These are phyloP conservation scores for Talaromyces wortmannii DNA, from an alignment of 495 filamentous ascomycete genomes.

Conservation along the genomic window DNA sequence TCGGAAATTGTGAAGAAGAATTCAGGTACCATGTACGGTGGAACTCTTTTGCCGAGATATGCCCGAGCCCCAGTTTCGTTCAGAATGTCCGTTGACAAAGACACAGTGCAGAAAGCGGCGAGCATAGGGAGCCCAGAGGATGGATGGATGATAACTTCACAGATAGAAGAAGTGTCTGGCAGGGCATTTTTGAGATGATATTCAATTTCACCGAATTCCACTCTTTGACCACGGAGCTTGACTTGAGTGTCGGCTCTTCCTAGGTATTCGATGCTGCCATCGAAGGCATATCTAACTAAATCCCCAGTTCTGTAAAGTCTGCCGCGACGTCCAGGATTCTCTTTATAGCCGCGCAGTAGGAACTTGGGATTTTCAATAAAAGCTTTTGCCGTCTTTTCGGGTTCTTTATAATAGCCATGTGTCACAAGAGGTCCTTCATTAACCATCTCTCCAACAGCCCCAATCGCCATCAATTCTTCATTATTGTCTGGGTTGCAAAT, in stretches of 20 bases:
- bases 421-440: conserved; percentile 42
- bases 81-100: not conserved
- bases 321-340: conserved; percentile 10
- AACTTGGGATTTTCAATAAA: conserved; percentile 39
- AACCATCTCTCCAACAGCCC: conserved; percentile 39
- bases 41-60: conserved; percentile 7
- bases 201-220: conserved; percentile 35
- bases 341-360: conserved; percentile 8
- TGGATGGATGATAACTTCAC: not conserved
- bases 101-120: not conserved
- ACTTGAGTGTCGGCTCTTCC: conserved; percentile 39
- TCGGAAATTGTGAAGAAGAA: not conserved
- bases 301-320: conserved; percentile 2
- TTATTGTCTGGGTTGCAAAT: conserved; percentile 36
- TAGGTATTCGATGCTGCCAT: not conserved
- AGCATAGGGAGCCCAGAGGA: not conserved
- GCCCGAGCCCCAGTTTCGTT: not conserved
- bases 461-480: conserved; percentile 33
- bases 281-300: not conserved
- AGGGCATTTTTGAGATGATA: conserved; percentile 31
- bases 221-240: conserved; percentile 44
- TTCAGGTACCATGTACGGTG: conserved; percentile 28
- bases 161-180: conserved; percentile 23
- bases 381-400: conserved; percentile 25
- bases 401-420: conserved; percentile 32